These are phyloP conservation scores for Sclerotinia minor DNA, from an alignment of 2,329 filamentous ascomycete species.

Conservation along the genomic window DNA sequence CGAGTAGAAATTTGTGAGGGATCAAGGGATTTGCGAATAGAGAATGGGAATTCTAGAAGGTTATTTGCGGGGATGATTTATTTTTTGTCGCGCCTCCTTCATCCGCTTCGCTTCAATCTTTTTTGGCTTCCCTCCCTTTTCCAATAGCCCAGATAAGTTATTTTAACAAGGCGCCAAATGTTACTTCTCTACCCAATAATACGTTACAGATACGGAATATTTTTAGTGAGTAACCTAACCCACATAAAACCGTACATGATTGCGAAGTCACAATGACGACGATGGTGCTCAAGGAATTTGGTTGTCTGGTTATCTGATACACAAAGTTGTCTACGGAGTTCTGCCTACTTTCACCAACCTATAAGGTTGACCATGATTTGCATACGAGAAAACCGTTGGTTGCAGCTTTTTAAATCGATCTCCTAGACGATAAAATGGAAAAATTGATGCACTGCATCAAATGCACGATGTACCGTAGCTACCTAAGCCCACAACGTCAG, in stretches of 20 bases:
- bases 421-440: slow-evolving; percentile 9
- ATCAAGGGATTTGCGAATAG: slow-evolving; percentile 6
- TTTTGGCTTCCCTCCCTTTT: background rate
- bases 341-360: background rate
- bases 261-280: slow-evolving; percentile 19
- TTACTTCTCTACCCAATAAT: slow-evolving; percentile 1
- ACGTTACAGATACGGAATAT: slow-evolving; percentile 10
- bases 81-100: slow-evolving; percentile 5
- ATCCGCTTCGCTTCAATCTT: slow-evolving; percentile 16
- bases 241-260: slow-evolving; percentile 19
- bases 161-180: slow-evolving; percentile 11
- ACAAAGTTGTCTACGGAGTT: slow-evolving; percentile 7
- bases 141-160: slow-evolving; percentile 5
- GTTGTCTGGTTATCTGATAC: slow-evolving; percentile 17
- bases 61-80: slow-evolving; percentile 10
- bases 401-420: slow-evolving; percentile 12
- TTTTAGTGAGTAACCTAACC: slow-evolving; percentile 3
- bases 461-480: slow-evolving; percentile 19
- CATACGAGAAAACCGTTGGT: slow-evolving; percentile 10
- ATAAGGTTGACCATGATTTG: slow-evolving; percentile 3
- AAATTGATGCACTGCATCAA: slow-evolving; percentile 14
- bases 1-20: slow-evolving; percentile 12
- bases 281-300: slow-evolving; percentile 8
- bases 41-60: slow-evolving; percentile 20
- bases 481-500: slow-evolving; percentile 2